Percentiles rank a stretch among this genome's conserved stretches.
Evolutionary conservation across 768 basidiomycete species (phyloP).

Genomic region (Crepidotus variabilis): DNA sequence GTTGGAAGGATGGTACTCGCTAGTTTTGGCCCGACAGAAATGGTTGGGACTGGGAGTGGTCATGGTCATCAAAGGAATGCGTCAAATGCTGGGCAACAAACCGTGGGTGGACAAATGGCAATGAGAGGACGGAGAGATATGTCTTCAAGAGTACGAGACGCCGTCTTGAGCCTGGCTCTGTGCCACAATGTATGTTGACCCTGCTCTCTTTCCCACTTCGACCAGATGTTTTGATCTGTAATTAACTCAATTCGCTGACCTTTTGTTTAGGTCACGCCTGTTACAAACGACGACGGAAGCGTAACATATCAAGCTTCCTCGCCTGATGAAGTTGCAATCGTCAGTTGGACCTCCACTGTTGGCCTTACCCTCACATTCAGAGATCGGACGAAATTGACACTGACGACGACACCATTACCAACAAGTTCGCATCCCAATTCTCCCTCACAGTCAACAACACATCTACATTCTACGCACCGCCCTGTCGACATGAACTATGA

Average conservation of each 20-base stretch:
- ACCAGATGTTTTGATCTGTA: neutral
- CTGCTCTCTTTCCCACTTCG: neutral
- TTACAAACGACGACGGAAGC: slow-evolving; percentile 89
- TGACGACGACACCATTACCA: slow-evolving; percentile 24
- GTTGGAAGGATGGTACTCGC: slow-evolving; percentile 87
- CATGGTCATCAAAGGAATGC: neutral
- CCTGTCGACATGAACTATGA: slow-evolving; percentile 69
- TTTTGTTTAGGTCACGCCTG: slow-evolving; percentile 79
- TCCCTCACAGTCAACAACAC: slow-evolving; percentile 23
- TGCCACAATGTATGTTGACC: slow-evolving; percentile 92
- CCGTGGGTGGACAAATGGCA: slow-evolving; percentile 80
- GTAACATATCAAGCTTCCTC: slow-evolving; percentile 98
- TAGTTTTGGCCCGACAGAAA: slow-evolving; percentile 55
- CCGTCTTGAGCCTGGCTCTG: slow-evolving; percentile 87
- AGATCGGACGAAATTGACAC: slow-evolving; percentile 86
- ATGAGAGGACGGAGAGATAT: slow-evolving; percentile 89
- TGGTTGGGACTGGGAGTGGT: slow-evolving; percentile 51
- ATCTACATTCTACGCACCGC: slow-evolving; percentile 39
- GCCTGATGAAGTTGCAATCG: slow-evolving; percentile 98
- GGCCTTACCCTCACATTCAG: slow-evolving; percentile 86
- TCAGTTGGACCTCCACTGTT: slow-evolving; percentile 94
- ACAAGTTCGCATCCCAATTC: neutral
- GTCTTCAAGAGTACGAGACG: slow-evolving; percentile 89
- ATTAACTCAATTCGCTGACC: too few relatives aligned
- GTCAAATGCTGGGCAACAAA: slow-evolving; percentile 32